These are phyloP conservation scores for Xerocomus potaroensis DNA, from an alignment of 768 basidiomycete genomes.

Conservation along the genomic window DNA sequence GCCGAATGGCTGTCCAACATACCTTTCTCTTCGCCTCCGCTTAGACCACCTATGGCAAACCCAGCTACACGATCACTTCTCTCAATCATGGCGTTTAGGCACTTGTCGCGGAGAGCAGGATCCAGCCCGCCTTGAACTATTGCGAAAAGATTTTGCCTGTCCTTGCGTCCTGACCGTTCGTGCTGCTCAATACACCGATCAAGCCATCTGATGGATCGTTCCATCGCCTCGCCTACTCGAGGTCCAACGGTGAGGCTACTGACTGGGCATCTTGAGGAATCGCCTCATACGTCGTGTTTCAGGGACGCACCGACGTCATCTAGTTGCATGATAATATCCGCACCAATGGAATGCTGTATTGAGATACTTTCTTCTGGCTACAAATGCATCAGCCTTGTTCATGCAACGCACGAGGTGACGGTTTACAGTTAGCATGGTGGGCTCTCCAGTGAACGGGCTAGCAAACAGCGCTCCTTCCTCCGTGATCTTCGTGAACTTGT, in stretches of 20 bases:
- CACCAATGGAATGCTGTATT: conserved; percentile 87
- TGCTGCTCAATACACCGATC: conserved; percentile 83
- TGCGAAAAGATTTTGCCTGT: conserved; percentile 81
- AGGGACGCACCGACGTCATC: conserved; percentile 76
- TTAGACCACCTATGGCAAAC: conserved; percentile 87
- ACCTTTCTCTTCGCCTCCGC: conserved; percentile 93
- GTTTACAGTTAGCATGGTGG: conserved; percentile 81
- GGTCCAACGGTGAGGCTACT: conserved; percentile 77
- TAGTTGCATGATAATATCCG: conserved; percentile 93
- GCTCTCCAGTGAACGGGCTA: conserved; percentile 82
- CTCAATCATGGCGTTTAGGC: conserved; percentile 77
- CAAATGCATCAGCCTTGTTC: conserved; percentile 4
- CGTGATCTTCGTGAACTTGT: conserved; percentile 80
- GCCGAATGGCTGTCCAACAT: conserved; percentile 9
- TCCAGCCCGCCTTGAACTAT: conserved; percentile 90
- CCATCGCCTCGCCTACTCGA: conserved; percentile 85
- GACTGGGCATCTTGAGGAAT: conserved; percentile 40
- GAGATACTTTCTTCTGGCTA: conserved; percentile 90
- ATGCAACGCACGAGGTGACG: not conserved
- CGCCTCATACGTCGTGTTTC: not conserved
- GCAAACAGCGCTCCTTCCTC: conserved; percentile 86
- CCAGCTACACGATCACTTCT: conserved; percentile 77
- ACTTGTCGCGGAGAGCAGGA: conserved; percentile 62
- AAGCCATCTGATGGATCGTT: conserved; percentile 83
- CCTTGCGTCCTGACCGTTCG: conserved; percentile 57